These are phyloP conservation scores for Trichoderma sp. DNA, from an alignment of 2,329 filamentous ascomycete genomes.

Conservation along the genomic window DNA sequence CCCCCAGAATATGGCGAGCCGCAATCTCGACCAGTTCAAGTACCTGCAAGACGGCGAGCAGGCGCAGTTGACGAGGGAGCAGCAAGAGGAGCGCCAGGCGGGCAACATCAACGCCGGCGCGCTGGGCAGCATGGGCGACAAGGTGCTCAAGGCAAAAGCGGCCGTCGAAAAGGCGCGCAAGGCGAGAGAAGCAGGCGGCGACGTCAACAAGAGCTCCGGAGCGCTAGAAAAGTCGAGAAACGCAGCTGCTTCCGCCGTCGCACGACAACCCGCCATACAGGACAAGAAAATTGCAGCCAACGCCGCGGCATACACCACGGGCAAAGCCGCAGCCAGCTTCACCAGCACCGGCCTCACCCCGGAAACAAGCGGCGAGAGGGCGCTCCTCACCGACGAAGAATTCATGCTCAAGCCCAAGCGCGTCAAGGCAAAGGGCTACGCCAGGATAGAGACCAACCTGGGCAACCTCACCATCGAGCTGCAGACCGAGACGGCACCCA, in stretches of 20 bases:
- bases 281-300: conserved; percentile 74
- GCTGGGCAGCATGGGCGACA: conserved; percentile 75
- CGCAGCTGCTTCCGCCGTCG: conserved; percentile 26
- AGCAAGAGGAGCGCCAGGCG: conserved; percentile 67
- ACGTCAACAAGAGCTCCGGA: conserved; percentile 59
- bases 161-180: conserved; percentile 88
- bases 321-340: conserved; percentile 88
- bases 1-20: conserved; percentile 81
- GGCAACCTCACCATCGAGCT: conserved; percentile 88
- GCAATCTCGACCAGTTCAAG: conserved; percentile 87
- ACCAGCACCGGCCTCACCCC: conserved; percentile 93
- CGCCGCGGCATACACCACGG: conserved; percentile 87
- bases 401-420: conserved; percentile 92
- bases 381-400: conserved; percentile 88
- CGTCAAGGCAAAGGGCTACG: conserved; percentile 89
- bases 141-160: conserved; percentile 88
- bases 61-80: conserved; percentile 68
- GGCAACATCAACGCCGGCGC: conserved; percentile 78
- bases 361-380: conserved; percentile 84
- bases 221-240: conserved; percentile 43
- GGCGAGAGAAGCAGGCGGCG: conserved; percentile 65
- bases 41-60: conserved; percentile 82
- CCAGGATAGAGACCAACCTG: conserved; percentile 81
- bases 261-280: conserved; percentile 49
- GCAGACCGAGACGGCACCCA: conserved; percentile 86